Conservation (phyloP, 1,284 basidiomycete genomes). For the Rhizoctonia solani region DNA sequence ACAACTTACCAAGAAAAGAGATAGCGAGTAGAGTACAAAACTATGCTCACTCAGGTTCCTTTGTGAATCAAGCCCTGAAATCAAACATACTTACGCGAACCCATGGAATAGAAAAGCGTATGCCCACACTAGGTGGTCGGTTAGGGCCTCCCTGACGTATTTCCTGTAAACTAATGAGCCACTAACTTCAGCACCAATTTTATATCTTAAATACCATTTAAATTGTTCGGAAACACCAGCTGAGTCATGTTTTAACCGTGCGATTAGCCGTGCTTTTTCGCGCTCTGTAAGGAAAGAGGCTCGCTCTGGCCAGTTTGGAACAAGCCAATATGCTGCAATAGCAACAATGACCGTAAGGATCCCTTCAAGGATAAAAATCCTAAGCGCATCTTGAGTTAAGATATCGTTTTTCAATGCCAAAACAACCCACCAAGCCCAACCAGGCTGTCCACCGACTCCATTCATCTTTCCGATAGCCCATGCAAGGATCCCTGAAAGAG, state of each 20-base stretch:
- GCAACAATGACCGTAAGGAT: slow-evolving; percentile 56
- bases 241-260: slow-evolving; percentile 53
- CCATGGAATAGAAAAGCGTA: slow-evolving; percentile 71
- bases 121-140: slow-evolving; percentile 63
- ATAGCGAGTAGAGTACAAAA: slow-evolving; percentile 59
- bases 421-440: slow-evolving; percentile 61
- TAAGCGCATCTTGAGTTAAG: too few relatives aligned
- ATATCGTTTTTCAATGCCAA: too few relatives aligned
- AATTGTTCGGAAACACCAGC: slow-evolving; percentile 50
- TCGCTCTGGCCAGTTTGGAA: slow-evolving; percentile 61
- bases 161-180: slow-evolving; percentile 54
- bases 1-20: slow-evolving; percentile 55
- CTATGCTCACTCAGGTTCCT: background rate
- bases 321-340: slow-evolving; percentile 56
- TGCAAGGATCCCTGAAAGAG: slow-evolving; percentile 51
- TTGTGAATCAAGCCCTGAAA: slow-evolving; percentile 41
- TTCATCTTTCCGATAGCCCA: slow-evolving; percentile 63
- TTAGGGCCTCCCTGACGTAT: slow-evolving; percentile 58
- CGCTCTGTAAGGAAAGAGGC: slow-evolving; percentile 42
- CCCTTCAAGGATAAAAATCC: slow-evolving; percentile 69
- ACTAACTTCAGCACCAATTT: background rate
- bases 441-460: slow-evolving; percentile 57
- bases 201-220: slow-evolving; percentile 42
- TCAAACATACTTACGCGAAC: slow-evolving; percentile 48
- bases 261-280: slow-evolving; percentile 4